These are phyloP conservation scores for Xerocomus brunneocitrinus DNA, from an alignment of 768 basidiomycete genomes.

Conservation along the genomic window DNA sequence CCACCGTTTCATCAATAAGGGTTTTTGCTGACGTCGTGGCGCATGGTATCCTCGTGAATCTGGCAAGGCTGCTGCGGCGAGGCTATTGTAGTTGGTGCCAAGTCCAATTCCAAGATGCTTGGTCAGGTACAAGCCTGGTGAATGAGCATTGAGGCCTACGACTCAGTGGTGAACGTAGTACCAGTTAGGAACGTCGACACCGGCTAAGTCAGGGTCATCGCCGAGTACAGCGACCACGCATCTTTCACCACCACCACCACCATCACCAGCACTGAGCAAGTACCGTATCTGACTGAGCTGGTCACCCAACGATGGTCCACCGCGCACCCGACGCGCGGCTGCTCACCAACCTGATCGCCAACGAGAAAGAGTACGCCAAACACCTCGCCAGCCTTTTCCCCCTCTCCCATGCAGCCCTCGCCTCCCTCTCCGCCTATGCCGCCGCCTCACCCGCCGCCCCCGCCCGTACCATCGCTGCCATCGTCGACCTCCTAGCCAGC, in stretches of 20 bases:
- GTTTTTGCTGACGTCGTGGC: too few relatives aligned
- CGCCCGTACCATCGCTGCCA: constrained; percentile 27
- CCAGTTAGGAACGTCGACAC: not conserved
- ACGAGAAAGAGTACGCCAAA: constrained; percentile 70
- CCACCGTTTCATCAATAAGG: too few relatives aligned
- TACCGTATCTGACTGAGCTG: not conserved
- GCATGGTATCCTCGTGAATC: not conserved
- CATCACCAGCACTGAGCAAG: not conserved
- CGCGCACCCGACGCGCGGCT: constrained; percentile 70
- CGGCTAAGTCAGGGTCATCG: not conserved
- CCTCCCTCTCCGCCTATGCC: constrained; percentile 70
- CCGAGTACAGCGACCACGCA: not conserved
- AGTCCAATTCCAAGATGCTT: too few relatives aligned
- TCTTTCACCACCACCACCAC: not conserved
- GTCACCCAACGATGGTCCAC: constrained; percentile 53
- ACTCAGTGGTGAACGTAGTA: too few relatives aligned
- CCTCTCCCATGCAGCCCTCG: constrained; percentile 54
- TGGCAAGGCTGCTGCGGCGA: not conserved
- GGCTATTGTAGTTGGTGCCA: not conserved
- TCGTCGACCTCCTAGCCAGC: constrained; percentile 54
- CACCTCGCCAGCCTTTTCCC: constrained; percentile 55
- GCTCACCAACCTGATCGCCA: constrained; percentile 58
- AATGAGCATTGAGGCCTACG: too few relatives aligned
- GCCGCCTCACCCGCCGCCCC: constrained; percentile 48
- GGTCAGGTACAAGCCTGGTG: too few relatives aligned